phyloP scores from a whole-genome alignment of 345 rosid genomes.

The Corchorus capsularis region DNA sequence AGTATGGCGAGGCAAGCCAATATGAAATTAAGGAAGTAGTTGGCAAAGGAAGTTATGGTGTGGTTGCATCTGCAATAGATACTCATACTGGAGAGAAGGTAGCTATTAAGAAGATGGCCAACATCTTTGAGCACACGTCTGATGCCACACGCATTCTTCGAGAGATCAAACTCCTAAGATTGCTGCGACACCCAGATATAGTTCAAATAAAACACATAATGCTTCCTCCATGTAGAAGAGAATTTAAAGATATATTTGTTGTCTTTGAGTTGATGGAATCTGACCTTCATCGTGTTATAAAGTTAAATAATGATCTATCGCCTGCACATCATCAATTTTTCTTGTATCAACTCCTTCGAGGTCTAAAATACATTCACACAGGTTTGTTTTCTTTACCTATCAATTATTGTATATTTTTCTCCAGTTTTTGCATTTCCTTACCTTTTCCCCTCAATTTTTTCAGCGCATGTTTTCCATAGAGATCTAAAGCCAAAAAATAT shows the following conservation, averaged over 20 bases:
- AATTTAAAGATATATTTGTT: constrained; percentile 89
- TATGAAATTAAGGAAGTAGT: constrained; percentile 92
- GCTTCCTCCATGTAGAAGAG: constrained; percentile 96
- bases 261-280: constrained; percentile 99
- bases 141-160: constrained; percentile 90
- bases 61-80: constrained; percentile 92
- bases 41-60: constrained; percentile 97
- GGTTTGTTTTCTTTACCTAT: constrained; percentile 49
- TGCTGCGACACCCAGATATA: constrained; percentile 82
- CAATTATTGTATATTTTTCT: constrained; percentile 14
- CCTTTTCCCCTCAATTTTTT: constrained; percentile 22
- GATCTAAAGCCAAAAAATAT: constrained; percentile 96
- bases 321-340: constrained; percentile 96
- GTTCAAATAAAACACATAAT: constrained; percentile 91
- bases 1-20: constrained; percentile 94
- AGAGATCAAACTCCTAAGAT: constrained; percentile 94
- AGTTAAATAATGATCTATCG: constrained; percentile 83
- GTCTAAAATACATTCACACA: constrained; percentile 88
- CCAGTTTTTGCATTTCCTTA: constrained; percentile 8
- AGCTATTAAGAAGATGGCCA: constrained; percentile 93
- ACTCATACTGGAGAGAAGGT: constrained; percentile 94
- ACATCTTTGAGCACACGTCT: constrained; percentile 89
- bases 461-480: constrained; percentile 95
- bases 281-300: constrained; percentile 89
- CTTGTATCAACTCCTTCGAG: constrained; percentile 98